Conservation (phyloP, 306 rosid species). For the Dryas drummondii region DNA sequence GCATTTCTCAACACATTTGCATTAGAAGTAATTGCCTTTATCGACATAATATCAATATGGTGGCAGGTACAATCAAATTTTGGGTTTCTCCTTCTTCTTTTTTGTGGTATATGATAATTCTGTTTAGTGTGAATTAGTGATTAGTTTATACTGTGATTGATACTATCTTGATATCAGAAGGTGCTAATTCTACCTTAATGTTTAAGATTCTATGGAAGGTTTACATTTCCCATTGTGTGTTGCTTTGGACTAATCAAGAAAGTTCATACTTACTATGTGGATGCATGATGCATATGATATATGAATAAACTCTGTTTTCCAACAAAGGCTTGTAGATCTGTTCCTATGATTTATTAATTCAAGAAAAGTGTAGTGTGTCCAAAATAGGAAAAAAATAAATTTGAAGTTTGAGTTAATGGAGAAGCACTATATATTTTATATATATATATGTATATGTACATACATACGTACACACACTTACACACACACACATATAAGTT, state of each 20-base stretch:
- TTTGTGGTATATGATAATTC: not conserved
- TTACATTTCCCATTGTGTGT: not conserved
- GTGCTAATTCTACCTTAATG: not conserved
- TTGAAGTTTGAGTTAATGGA: too few species aligned
- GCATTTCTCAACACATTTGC: constrained; percentile 83
- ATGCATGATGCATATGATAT: too few species aligned
- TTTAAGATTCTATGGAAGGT: not conserved
- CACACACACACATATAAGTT: too few species aligned
- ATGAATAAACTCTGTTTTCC: not conserved
- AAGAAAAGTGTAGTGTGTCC: not conserved
- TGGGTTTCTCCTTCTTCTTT: not conserved
- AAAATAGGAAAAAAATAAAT: not conserved
- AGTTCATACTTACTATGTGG: not conserved
- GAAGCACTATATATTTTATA: too few species aligned
- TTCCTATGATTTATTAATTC: too few species aligned
- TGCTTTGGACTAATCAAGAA: not conserved
- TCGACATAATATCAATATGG: constrained; percentile 80
- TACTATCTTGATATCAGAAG: not conserved
- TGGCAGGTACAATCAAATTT: constrained; percentile 66
- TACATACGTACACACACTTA: too few species aligned
- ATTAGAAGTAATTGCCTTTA: constrained; percentile 70
- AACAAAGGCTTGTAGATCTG: too few species aligned
- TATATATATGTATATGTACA: too few species aligned
- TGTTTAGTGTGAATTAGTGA: not conserved
- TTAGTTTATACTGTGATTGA: not conserved